Base-by-base conservation (phyloP, 208 protist genomes). In the Blastocrithidia nonstop region DNA sequence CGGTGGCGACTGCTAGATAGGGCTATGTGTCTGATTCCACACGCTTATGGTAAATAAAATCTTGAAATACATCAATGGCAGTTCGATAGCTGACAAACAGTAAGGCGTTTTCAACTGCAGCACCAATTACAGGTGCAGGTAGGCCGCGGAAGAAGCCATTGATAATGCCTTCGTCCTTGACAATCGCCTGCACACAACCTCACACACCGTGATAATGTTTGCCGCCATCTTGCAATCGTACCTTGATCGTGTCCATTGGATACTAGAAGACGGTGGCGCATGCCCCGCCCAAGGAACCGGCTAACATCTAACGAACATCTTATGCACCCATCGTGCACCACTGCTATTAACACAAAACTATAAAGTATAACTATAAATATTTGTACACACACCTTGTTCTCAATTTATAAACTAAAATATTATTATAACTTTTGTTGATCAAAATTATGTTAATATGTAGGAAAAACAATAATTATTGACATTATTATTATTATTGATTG, bases 161-260 rank as follows among this genome's bases (percentile, higher is more conserved):
- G 9, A 95, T 25, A 5, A 83, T 23, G 3, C 88, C 88, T 40
- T 92, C 88, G 16, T 84, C 57, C 26, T 66, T 70, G 9, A 65
- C 61, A 31, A 93, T 90, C 1, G 57, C 61, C 16, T 43, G 45
- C 28, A 93, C 66, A 50, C 85, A 93, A 4, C 61, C 55, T 35
- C 68, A 39, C 6, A 74, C 66, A 37, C 73, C 51, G n/a, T 55
- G 50, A 46, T 87, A 82, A 20, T 64, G 65, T 28, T 62, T 75
- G 16, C 71, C 64, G 43, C 79, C 81, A 33, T 88, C 75, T 32
- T 95, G 88, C 23, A 95, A 66, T 9, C 88, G 76, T 16, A 95
- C 88, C 52, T 95, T 95, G 26, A 95, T 82, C 8, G 88, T 95
- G 54, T 95, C 88, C 57, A 93, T 71, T 2, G 88, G 88, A 60